Percentiles rank a stretch among this genome's conserved stretches.
phyloP scores from a whole-genome alignment of 495 filamentous ascomycete species.

The Podospora comata region DNA sequence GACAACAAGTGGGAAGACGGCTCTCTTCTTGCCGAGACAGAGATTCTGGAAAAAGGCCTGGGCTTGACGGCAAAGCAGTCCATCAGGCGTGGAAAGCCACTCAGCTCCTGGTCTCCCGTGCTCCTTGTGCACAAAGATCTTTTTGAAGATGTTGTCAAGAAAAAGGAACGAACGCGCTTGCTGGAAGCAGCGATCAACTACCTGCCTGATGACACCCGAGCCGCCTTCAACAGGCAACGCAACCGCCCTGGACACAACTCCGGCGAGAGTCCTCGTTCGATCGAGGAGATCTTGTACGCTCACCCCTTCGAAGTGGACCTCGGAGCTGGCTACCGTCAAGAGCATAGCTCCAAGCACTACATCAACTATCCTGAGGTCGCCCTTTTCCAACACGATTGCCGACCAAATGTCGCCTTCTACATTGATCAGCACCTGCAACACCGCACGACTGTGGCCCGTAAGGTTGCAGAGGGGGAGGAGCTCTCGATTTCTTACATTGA shows the following conservation, averaged over 20 bases:
- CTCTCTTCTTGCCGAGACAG: conserved; percentile 14
- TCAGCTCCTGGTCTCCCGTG: conserved; percentile 31
- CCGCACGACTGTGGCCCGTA: conserved; percentile 30
- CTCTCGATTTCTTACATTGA: conserved; percentile 35
- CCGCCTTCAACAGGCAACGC: conserved; percentile 26
- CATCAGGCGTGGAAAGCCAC: conserved; percentile 27
- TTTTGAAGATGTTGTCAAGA: conserved; percentile 25
- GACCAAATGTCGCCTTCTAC: conserved; percentile 37
- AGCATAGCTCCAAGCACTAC: conserved; percentile 27
- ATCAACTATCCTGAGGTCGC: conserved; percentile 33
- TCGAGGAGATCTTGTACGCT: conserved; percentile 30
- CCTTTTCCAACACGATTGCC: conserved; percentile 34
- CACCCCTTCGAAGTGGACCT: conserved; percentile 36
- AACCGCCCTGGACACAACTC: conserved; percentile 4
- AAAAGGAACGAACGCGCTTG: conserved; percentile 25
- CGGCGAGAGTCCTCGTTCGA: conserved; percentile 7
- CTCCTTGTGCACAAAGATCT: conserved; percentile 34
- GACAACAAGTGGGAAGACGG: conserved; percentile 24
- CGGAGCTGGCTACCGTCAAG: conserved; percentile 13
- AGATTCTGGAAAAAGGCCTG: conserved; percentile 30
- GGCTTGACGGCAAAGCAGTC: conserved; percentile 26
- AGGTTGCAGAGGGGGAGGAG: conserved; percentile 32
- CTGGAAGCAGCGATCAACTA: conserved; percentile 32
- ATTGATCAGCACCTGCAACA: conserved; percentile 28
- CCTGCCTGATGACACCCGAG: conserved; percentile 30